These are phyloP conservation scores for Helichrysum umbraculigerum DNA, from an alignment of 129 eudicot species.

Conservation along the genomic window DNA sequence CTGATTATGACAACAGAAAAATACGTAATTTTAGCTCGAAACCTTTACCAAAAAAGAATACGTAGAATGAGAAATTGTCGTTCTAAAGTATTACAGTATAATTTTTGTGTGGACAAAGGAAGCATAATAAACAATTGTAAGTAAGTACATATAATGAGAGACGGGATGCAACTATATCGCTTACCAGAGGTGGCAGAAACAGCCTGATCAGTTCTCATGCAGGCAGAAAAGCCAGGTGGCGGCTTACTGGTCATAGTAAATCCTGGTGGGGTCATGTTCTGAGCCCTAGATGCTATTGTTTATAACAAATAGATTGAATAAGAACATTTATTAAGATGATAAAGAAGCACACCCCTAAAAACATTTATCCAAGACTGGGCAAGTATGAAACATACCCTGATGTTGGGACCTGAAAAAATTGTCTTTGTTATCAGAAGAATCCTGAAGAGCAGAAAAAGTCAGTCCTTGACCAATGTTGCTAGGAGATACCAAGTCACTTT, in stretches of 20 bases:
- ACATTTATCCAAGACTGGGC: background rate
- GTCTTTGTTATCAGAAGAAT: conserved; percentile 46
- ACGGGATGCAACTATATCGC: conserved; percentile 10
- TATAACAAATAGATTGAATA: conserved; percentile 4
- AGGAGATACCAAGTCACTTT: conserved; percentile 39
- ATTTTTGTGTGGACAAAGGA: background rate
- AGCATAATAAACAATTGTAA: background rate
- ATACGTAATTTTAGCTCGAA: conserved; percentile 12
- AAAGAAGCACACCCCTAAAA: background rate
- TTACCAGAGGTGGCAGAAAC: conserved; percentile 56
- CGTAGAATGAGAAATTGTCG: background rate
- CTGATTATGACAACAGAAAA: background rate
- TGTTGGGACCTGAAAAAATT: conserved; percentile 41
- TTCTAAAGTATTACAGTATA: background rate
- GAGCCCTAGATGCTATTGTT: conserved; percentile 52
- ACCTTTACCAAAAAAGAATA: background rate
- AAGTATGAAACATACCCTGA: conserved; percentile 40
- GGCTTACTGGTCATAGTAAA: conserved; percentile 47
- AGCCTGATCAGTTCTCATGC: conserved; percentile 41
- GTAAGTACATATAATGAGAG: conserved; percentile 20
- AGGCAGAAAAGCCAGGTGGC: conserved; percentile 66
- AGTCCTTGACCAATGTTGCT: conserved; percentile 35
- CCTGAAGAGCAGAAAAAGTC: conserved; percentile 34
- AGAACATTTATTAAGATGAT: background rate
- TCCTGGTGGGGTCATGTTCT: conserved; percentile 61